A percentile compares a stretch with the other conserved stretches of the same genome.
Evolutionary conservation across 768 basidiomycete genomes (phyloP).

Genomic region (Cystofilobasidium capitatum): DNA sequence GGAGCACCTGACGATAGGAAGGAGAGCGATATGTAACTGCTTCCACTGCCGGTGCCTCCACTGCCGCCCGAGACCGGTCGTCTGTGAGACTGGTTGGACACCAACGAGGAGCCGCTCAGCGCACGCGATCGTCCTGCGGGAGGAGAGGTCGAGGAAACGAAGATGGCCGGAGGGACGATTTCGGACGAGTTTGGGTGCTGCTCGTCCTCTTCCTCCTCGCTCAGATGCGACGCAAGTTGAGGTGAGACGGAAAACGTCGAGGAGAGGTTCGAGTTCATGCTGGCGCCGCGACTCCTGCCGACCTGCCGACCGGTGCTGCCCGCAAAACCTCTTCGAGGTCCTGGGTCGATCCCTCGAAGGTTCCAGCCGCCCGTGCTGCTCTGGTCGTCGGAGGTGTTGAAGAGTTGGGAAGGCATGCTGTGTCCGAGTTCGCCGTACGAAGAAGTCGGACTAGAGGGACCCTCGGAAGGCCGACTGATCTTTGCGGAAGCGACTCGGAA

Average conservation of each 20-base stretch:
- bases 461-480: background rate
- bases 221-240: constrained; percentile 5
- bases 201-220: constrained; percentile 7
- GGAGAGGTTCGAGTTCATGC: constrained; percentile 28
- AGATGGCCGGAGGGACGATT: constrained; percentile 29
- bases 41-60: constrained; percentile 30
- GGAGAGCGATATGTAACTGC: constrained; percentile 32
- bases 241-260: constrained; percentile 19
- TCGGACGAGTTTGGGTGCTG: background rate
- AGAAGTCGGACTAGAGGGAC: background rate
- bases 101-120: constrained; percentile 32
- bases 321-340: background rate
- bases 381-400: background rate
- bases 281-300: constrained; percentile 28
- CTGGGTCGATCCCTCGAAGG: constrained; percentile 3
- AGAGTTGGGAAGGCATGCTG: background rate
- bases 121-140: constrained; percentile 30
- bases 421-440: background rate
- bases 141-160: constrained; percentile 29
- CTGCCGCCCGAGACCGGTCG: constrained; percentile 27
- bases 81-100: constrained; percentile 29
- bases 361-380: constrained; percentile 2
- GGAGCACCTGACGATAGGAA: constrained; percentile 29
- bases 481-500: constrained; percentile 24
- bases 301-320: background rate